Conservation (phyloP, 2,329 filamentous ascomycete genomes). For the Ophiognomonia clavigignenti-juglandacearum region DNA sequence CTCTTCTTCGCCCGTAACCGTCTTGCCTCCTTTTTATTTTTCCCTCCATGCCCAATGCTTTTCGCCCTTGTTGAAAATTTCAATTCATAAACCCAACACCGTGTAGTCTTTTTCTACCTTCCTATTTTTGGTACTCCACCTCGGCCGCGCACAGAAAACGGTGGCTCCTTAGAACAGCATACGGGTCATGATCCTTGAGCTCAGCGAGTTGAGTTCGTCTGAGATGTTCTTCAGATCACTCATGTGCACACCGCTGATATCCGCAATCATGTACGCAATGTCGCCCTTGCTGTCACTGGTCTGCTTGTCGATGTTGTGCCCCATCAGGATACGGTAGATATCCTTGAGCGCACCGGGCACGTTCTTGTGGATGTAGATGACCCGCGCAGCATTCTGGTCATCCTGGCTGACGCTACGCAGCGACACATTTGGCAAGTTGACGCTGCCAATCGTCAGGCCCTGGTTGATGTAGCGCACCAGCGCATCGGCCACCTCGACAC, state of each 20-base stretch:
- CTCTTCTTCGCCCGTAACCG: not conserved
- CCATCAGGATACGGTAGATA: constrained; percentile 90
- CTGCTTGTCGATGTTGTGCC: constrained; percentile 99
- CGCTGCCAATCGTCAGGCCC: constrained; percentile 82
- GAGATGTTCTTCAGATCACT: constrained; percentile 82
- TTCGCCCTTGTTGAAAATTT: not conserved
- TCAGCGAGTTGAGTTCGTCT: constrained; percentile 73
- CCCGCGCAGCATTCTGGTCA: constrained; percentile 81
- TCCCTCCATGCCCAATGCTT: not conserved
- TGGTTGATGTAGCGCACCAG: constrained; percentile 94
- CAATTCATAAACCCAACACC: not conserved
- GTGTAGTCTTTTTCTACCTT: no score
- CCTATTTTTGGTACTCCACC: no score
- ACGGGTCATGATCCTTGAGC: constrained; percentile 52
- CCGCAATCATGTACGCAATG: constrained; percentile 95
- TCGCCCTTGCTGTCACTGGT: constrained; percentile 94
- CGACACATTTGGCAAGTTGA: constrained; percentile 94
- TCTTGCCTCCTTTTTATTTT: constrained; percentile 1
- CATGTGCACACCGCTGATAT: constrained; percentile 81
- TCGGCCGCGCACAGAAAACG: not conserved
- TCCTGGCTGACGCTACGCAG: constrained; percentile 86
- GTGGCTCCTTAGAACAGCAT: constrained; percentile 13
- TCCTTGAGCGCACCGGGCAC: constrained; percentile 89
- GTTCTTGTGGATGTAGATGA: constrained; percentile 97
- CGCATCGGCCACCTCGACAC: constrained; percentile 83